Percentiles rank a stretch among this genome's conserved stretches.
phyloP scores from a whole-genome alignment of 176 grass and related monocot genomes.

The Raddia distichophylla region DNA sequence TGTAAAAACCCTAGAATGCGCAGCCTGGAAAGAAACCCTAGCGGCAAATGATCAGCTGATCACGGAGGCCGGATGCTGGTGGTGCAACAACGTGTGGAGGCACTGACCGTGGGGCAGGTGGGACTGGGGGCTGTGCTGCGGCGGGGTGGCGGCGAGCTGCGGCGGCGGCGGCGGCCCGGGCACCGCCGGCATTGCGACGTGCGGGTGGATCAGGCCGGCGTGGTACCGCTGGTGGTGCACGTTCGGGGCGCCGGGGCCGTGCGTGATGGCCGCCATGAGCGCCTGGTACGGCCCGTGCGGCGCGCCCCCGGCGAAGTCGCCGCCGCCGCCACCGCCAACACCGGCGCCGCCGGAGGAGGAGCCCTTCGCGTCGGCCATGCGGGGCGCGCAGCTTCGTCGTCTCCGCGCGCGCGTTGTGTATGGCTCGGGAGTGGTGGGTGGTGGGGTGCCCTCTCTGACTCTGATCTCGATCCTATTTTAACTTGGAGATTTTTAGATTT shows the following conservation, averaged over 20 bases:
- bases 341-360: conserved; percentile 15
- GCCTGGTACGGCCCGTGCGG: conserved; percentile 18
- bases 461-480: background rate
- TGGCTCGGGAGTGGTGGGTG: background rate
- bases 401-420: background rate
- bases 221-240: conserved; percentile 6
- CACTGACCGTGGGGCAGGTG: conserved; percentile 35
- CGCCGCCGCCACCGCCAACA: background rate
- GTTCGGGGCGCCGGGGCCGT: background rate
- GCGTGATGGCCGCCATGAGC: conserved; percentile 15
- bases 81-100: background rate
- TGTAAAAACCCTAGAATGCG: conserved; percentile 34
- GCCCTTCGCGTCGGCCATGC: conserved; percentile 51
- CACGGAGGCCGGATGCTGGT: background rate
- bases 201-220: conserved; percentile 27
- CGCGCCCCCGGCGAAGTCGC: background rate
- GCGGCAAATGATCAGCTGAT: conserved; percentile 23
- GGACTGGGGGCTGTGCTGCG: conserved; percentile 26
- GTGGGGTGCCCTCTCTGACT: background rate
- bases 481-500: background rate
- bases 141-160: background rate
- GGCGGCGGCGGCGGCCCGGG: background rate
- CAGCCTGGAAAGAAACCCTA: conserved; percentile 7
- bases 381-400: conserved; percentile 17
- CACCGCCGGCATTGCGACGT: background rate